phyloP scores from a whole-genome alignment of 768 basidiomycete species.

The Tulasnella sp. region DNA sequence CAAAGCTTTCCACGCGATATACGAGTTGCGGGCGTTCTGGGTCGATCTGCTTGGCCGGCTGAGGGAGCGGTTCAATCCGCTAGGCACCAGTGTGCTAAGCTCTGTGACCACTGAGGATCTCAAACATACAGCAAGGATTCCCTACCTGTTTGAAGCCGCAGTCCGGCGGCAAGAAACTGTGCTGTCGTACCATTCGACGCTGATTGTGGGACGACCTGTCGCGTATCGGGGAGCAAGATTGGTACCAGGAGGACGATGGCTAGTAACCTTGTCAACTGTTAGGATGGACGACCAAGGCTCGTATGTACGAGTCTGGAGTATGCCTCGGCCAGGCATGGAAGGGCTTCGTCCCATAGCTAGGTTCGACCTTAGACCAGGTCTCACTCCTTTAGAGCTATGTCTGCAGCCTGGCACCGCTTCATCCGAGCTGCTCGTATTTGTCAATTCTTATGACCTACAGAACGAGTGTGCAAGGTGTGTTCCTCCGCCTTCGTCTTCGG shows the following conservation, averaged over 20 bases:
- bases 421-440: neutral
- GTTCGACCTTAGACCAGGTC: neutral
- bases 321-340: neutral
- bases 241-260: neutral
- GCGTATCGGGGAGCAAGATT: neutral
- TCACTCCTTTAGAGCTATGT: neutral
- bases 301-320: neutral
- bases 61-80: neutral
- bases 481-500: neutral
- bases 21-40: neutral
- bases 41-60: neutral
- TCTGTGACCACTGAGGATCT: neutral
- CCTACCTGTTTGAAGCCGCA: neutral
- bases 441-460: neutral
- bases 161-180: neutral
- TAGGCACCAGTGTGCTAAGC: neutral
- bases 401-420: neutral
- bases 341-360: neutral
- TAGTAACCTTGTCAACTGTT: neutral
- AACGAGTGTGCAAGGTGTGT: neutral
- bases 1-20: neutral
- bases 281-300: neutral
- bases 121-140: neutral
- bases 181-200: neutral
- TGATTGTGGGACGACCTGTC: neutral